These are phyloP conservation scores for Kalmusia sp. DNA, from an alignment of 2,329 filamentous ascomycete genomes.

Conservation along the genomic window DNA sequence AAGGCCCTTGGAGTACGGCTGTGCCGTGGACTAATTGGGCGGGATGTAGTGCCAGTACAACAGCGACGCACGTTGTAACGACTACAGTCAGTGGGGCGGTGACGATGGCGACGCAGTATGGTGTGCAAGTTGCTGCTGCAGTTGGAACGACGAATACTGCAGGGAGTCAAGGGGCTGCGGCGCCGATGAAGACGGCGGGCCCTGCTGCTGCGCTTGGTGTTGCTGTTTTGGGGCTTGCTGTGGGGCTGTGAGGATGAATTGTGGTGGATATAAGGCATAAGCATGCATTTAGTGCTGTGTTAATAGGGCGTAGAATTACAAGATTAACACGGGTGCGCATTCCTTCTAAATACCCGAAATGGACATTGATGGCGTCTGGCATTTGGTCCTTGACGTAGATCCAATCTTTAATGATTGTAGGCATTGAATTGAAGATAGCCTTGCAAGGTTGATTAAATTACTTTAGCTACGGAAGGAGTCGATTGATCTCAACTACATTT, in stretches of 20 bases:
- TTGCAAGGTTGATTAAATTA: too few relatives aligned
- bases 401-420: neutral
- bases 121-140: constrained; percentile 37
- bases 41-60: constrained; percentile 41
- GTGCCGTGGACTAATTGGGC: constrained; percentile 47
- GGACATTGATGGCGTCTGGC: neutral
- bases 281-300: neutral
- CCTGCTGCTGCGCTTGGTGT: constrained; percentile 27
- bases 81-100: constrained; percentile 31
- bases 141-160: constrained; percentile 3
- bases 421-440: too few relatives aligned
- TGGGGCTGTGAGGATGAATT: constrained; percentile 24
- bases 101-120: constrained; percentile 35
- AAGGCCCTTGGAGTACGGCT: constrained; percentile 40
- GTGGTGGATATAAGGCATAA: neutral
- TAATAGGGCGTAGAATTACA: neutral
- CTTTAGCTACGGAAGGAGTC: too few relatives aligned
- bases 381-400: neutral
- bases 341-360: constrained; percentile 1
- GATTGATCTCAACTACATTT: too few relatives aligned
- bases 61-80: constrained; percentile 37
- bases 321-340: neutral
- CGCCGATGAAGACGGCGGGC: constrained; percentile 23
- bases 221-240: constrained; percentile 29
- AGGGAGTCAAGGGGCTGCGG: constrained; percentile 16